Evolutionary conservation across 108 stramenopile species (phyloP).

Genomic region (Cyclotella sp.): DNA sequence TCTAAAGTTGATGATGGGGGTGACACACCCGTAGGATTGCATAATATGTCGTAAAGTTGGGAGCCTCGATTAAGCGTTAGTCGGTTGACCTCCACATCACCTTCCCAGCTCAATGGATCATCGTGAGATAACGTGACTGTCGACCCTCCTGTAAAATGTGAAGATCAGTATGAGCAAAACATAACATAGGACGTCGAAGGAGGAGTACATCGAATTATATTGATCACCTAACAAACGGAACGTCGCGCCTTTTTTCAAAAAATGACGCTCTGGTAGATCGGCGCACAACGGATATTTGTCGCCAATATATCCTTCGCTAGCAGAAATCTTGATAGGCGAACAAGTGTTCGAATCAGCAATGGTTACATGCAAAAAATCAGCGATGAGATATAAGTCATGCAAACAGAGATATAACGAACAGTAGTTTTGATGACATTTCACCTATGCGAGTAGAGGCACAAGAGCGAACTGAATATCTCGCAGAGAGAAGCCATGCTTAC

Average conservation of each 20-base stretch:
- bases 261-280: slow-evolving; percentile 44
- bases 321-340: slow-evolving; percentile 17
- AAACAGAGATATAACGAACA: background rate
- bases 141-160: background rate
- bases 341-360: background rate
- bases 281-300: slow-evolving; percentile 56
- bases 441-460: too few species aligned
- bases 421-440: background rate
- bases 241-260: slow-evolving; percentile 41
- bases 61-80: slow-evolving; percentile 22
- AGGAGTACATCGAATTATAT: background rate
- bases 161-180: background rate
- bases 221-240: slow-evolving; percentile 23
- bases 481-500: background rate
- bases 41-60: slow-evolving; percentile 27
- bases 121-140: slow-evolving; percentile 14
- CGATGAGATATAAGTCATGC: background rate
- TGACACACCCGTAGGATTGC: slow-evolving; percentile 8
- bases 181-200: background rate
- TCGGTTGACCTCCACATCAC: slow-evolving; percentile 20
- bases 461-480: too few species aligned
- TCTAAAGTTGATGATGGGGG: slow-evolving; percentile 12
- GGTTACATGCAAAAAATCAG: background rate
- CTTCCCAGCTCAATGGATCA: slow-evolving; percentile 23
- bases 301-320: slow-evolving; percentile 34